Evolutionary conservation across 805 yeast species (phyloP).

Genomic region (Yarrowia keelungensis): DNA sequence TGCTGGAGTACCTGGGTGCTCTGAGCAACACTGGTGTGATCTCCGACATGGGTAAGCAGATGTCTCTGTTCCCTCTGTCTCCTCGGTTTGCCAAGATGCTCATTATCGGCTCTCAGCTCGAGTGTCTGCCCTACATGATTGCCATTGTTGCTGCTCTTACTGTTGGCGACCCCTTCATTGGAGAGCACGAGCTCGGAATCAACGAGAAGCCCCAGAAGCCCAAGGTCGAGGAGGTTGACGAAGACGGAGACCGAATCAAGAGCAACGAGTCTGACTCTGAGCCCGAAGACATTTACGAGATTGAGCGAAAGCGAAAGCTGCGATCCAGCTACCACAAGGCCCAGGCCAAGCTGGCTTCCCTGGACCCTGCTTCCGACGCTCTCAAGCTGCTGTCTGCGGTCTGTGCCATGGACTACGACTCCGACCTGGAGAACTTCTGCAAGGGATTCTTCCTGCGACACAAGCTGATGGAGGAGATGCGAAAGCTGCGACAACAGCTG

Average conservation of each 20-base stretch:
- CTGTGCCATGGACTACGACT: slow-evolving; percentile 80
- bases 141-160: slow-evolving; percentile 91
- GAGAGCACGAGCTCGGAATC: slow-evolving; percentile 76
- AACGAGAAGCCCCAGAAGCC: slow-evolving; percentile 35
- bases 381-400: slow-evolving; percentile 77
- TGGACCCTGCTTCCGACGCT: slow-evolving; percentile 80
- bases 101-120: slow-evolving; percentile 83
- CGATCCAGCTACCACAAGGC: slow-evolving; percentile 65
- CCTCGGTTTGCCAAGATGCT: slow-evolving; percentile 94
- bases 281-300: slow-evolving; percentile 46
- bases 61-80: slow-evolving; percentile 90
- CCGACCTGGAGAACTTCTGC: slow-evolving; percentile 58
- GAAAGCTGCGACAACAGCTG: slow-evolving; percentile 80
- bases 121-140: slow-evolving; percentile 85
- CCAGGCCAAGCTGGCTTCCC: slow-evolving; percentile 63
- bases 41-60: slow-evolving; percentile 80
- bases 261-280: slow-evolving; percentile 28
- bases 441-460: slow-evolving; percentile 70
- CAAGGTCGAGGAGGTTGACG: slow-evolving; percentile 47
- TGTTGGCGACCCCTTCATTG: slow-evolving; percentile 89
- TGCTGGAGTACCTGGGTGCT: slow-evolving; percentile 81
- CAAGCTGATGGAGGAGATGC: slow-evolving; percentile 85
- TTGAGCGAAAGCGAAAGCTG: slow-evolving; percentile 52
- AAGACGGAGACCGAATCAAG: slow-evolving; percentile 40
- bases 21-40: slow-evolving; percentile 61